Evolutionary conservation across 2,329 filamentous ascomycete genomes (phyloP).

Genomic region (Pestalotiopsis sp.): DNA sequence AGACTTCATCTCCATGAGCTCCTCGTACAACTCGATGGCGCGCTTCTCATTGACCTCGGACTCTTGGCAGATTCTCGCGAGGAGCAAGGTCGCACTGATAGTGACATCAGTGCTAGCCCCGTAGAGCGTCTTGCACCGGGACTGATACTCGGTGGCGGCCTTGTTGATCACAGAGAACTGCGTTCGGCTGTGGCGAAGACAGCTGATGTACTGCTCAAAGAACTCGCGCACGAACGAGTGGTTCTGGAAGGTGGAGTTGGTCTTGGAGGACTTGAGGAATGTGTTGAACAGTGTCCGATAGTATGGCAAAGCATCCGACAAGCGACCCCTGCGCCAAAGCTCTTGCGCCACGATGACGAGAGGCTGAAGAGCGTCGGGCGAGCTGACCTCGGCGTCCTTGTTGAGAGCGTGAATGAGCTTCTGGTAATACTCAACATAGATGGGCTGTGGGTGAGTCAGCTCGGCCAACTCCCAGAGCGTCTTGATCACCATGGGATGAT

Average conservation of each 20-base stretch:
- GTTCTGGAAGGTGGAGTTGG: slow-evolving; percentile 34
- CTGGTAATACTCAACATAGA: slow-evolving; percentile 38
- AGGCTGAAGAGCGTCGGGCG: slow-evolving; percentile 39
- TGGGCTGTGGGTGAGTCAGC: slow-evolving; percentile 6
- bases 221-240: slow-evolving; percentile 32
- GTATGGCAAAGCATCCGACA: slow-evolving; percentile 36
- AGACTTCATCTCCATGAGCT: slow-evolving; percentile 34
- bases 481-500: slow-evolving; percentile 37
- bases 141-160: slow-evolving; percentile 34
- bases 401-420: slow-evolving; percentile 38
- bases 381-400: slow-evolving; percentile 35
- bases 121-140: slow-evolving; percentile 36
- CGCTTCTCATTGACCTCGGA: slow-evolving; percentile 36
- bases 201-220: slow-evolving; percentile 37
- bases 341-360: slow-evolving; percentile 38
- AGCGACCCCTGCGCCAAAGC: slow-evolving; percentile 38
- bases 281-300: slow-evolving; percentile 38
- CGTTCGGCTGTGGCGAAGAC: slow-evolving; percentile 34
- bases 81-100: slow-evolving; percentile 34
- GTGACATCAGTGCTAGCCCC: slow-evolving; percentile 36
- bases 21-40: slow-evolving; percentile 37
- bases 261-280: slow-evolving; percentile 35
- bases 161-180: slow-evolving; percentile 34
- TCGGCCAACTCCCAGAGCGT: slow-evolving; percentile 34
- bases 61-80: slow-evolving; percentile 40